Base-by-base conservation (phyloP, 2,329 filamentous ascomycete genomes). In the Microcyclosporella mali region DNA sequence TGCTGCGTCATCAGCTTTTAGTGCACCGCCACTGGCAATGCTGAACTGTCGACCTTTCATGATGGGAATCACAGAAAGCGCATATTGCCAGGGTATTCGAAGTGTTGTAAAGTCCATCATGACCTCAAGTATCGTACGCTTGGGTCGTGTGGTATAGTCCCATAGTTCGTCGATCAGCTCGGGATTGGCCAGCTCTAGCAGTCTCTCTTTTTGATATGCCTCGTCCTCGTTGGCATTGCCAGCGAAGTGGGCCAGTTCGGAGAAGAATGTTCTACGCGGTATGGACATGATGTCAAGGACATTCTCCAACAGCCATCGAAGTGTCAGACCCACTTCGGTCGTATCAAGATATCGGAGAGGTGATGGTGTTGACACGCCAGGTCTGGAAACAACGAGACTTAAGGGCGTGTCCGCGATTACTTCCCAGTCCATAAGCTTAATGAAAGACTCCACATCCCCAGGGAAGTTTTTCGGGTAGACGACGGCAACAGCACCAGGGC, bases 21-120 rank as follows among this genome's bases (percentile, higher is more conserved):
- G 57, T 2, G 48, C 47, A 4, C 81, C 82, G 6, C 84, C 83
- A 50, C 85, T 92, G 27, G 88, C 87, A 47, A 97, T 89, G 64
- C 89, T 95, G 62, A 95, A 98, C 56, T 94, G 85, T 4, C 92
- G 78, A n/a, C 82, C 84, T n/a, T 88, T 81, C 35, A 97, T 82
- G 3, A 82, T 58, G 0, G 92, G 92, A 41, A 98, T 82, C 12
- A 89, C 73, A 41, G 82, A 79, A 8, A 85, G 73, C 1, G 83
- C 73, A 37, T 82, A 79, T 42, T 83, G 71, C 66, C 82, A 85
- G 0, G 92, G 89, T 2, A 98, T 79, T 49, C 82, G 82, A 41
- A 97, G 84, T 0, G 79, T 83, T 32, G 84, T 77, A 56, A 98
- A 98, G 56, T 98, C 92, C 43, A 90, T 82, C 19, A 98, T 75